A percentile compares a stretch with the other conserved stretches of the same genome.
phyloP scores from a whole-genome alignment of 2,329 filamentous ascomycete genomes.

The Botrytis pseudocinerea region DNA sequence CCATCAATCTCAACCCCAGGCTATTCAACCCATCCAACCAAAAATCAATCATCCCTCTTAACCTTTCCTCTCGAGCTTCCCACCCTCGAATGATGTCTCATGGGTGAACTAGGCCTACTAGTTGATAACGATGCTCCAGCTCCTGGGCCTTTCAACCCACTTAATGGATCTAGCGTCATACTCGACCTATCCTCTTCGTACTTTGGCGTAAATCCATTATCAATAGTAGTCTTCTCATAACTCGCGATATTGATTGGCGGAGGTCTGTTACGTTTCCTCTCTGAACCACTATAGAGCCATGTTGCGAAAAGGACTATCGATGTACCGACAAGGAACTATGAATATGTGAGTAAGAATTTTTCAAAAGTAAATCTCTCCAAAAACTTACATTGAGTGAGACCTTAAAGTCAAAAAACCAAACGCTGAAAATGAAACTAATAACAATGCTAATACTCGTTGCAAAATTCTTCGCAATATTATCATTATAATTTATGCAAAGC shows the following conservation, averaged over 20 bases:
- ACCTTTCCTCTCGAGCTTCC: constrained; percentile 43
- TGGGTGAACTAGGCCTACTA: constrained; percentile 52
- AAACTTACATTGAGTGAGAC: constrained; percentile 69
- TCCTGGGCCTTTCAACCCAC: constrained; percentile 46
- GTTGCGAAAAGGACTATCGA: constrained; percentile 76
- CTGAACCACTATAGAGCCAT: constrained; percentile 76
- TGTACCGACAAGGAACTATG: constrained; percentile 79
- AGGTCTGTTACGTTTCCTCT: constrained; percentile 60
- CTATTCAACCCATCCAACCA: not conserved
- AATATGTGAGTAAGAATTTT: constrained; percentile 5
- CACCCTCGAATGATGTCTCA: constrained; percentile 46
- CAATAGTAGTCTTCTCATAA: constrained; percentile 66
- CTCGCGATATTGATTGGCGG: constrained; percentile 67
- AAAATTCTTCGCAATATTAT: constrained; percentile 93
- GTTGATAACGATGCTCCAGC: constrained; percentile 45
- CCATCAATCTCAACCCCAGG: not conserved
- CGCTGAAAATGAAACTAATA: constrained; percentile 80
- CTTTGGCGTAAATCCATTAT: constrained; percentile 40
- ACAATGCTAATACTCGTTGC: constrained; percentile 91
- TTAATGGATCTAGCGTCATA: constrained; percentile 39
- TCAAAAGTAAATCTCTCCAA: not conserved
- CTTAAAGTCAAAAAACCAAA: constrained; percentile 80
- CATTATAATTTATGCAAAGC: constrained; percentile 77
- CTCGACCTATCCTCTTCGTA: constrained; percentile 37
- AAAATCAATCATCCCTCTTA: constrained; percentile 43